A percentile compares a stretch with the other conserved stretches of the same genome.
Conservation (phyloP, 768 basidiomycete genomes). For the Calocybe indica region DNA sequence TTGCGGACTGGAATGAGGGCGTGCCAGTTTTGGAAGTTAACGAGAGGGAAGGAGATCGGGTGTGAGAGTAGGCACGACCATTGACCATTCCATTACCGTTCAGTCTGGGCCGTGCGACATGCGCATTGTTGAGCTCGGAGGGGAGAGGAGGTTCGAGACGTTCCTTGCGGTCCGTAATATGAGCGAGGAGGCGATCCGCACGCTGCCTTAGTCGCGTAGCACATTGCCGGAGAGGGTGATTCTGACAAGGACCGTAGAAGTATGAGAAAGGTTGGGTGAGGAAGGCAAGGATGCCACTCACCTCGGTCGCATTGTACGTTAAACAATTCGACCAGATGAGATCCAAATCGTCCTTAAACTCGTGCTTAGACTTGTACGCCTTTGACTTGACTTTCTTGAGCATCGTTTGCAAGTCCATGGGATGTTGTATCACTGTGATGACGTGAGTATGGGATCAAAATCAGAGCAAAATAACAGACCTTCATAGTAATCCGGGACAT, state of each 20-base stretch:
- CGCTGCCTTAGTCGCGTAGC: constrained; percentile 79
- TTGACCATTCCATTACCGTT: constrained; percentile 40
- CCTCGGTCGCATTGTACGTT: constrained; percentile 87
- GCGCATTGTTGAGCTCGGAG: constrained; percentile 27
- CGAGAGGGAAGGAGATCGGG: constrained; percentile 33
- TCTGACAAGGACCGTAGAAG: constrained; percentile 35
- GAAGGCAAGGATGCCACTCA: constrained; percentile 30
- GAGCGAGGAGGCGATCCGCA: constrained; percentile 78
- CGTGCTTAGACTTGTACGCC: constrained; percentile 88
- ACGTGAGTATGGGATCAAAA: constrained; percentile 7
- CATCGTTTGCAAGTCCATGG: constrained; percentile 96
- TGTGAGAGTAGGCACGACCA: constrained; percentile 29
- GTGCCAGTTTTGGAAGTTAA: constrained; percentile 21
- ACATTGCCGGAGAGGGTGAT: constrained; percentile 82
- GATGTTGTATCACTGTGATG: constrained; percentile 75
- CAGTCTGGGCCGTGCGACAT: constrained; percentile 25
- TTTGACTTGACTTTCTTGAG: constrained; percentile 89
- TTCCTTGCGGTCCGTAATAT: constrained; percentile 87
- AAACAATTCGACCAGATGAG: constrained; percentile 97
- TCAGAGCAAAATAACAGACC: constrained; percentile 39
- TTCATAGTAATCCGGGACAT: constrained; percentile 92
- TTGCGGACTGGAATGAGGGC: constrained; percentile 21
- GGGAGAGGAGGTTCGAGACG: constrained; percentile 68
- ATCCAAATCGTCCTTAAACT: constrained; percentile 91
- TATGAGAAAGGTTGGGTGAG: neutral